Evolutionary conservation across 2,329 filamentous ascomycete species (phyloP).

Genomic region (Tolypocladium guangdongense): DNA sequence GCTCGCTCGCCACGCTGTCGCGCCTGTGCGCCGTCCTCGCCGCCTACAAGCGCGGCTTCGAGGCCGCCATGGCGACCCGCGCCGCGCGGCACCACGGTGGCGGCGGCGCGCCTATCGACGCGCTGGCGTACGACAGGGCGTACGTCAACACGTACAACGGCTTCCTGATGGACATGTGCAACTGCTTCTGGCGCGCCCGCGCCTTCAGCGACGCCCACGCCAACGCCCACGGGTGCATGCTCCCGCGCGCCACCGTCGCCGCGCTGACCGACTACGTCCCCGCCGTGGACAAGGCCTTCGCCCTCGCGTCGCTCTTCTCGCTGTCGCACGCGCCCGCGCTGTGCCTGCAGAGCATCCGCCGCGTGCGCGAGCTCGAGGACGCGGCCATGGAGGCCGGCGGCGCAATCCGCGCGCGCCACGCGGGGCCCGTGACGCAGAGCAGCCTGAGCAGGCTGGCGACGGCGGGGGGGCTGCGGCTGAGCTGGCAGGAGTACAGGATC

Average conservation of each 20-base stretch:
- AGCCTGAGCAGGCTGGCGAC: slow-evolving; percentile 52
- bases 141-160: slow-evolving; percentile 67
- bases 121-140: slow-evolving; percentile 39
- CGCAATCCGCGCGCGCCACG: slow-evolving; percentile 39
- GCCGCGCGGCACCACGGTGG: slow-evolving; percentile 14
- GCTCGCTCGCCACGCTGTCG: slow-evolving; percentile 52
- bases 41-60: slow-evolving; percentile 63
- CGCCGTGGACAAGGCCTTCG: slow-evolving; percentile 33
- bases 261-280: slow-evolving; percentile 37
- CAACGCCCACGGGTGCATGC: slow-evolving; percentile 47
- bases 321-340: slow-evolving; percentile 49
- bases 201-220: slow-evolving; percentile 56
- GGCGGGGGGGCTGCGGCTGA: slow-evolving; percentile 53
- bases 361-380: slow-evolving; percentile 47
- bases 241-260: slow-evolving; percentile 32
- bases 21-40: slow-evolving; percentile 60
- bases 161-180: slow-evolving; percentile 79
- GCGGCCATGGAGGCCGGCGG: slow-evolving; percentile 30
- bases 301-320: slow-evolving; percentile 41
- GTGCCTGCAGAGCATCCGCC: slow-evolving; percentile 42
- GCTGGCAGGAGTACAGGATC: slow-evolving; percentile 66
- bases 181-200: slow-evolving; percentile 66
- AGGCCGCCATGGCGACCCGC: slow-evolving; percentile 42
- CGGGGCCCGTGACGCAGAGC: slow-evolving; percentile 58
- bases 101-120: slow-evolving; percentile 16